Evolutionary conservation across 1,284 basidiomycete genomes (phyloP).

Genomic region (Boletus chippewaensis): DNA sequence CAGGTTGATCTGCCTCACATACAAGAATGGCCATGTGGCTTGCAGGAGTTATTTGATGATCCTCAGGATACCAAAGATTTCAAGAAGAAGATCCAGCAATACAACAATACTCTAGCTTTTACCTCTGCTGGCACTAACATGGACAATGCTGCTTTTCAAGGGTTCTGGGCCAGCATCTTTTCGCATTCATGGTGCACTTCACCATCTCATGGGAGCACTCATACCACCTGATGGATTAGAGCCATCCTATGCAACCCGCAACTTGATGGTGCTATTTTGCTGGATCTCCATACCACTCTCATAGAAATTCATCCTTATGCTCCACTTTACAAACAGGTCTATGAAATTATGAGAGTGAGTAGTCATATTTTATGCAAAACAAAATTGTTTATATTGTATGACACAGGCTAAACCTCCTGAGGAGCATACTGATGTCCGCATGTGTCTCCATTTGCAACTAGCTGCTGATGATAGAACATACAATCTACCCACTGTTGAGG

Average conservation of each 20-base stretch:
- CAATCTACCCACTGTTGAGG: constrained; percentile 27
- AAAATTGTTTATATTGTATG: too few relatives aligned
- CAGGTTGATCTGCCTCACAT: too few relatives aligned
- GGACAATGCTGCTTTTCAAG: constrained; percentile 27
- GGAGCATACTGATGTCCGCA: background rate
- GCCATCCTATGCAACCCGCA: constrained; percentile 32
- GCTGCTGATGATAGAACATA: constrained; percentile 19
- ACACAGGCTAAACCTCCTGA: background rate
- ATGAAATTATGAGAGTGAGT: constrained; percentile 11
- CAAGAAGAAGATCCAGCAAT: constrained; percentile 31
- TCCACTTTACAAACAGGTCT: constrained; percentile 8
- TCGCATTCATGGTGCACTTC: constrained; percentile 24
- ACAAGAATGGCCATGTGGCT: too few relatives aligned
- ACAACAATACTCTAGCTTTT: constrained; percentile 38
- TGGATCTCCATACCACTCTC: constrained; percentile 28
- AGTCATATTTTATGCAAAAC: too few relatives aligned
- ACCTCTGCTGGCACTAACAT: constrained; percentile 1
- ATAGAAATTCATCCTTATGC: constrained; percentile 28
- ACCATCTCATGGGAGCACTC: constrained; percentile 33
- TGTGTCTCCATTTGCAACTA: constrained; percentile 4
- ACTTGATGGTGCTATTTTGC: constrained; percentile 21
- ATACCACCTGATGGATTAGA: constrained; percentile 25
- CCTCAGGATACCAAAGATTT: constrained; percentile 11
- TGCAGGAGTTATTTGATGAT: constrained; percentile 5
- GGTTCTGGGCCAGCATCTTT: constrained; percentile 32